Percentiles rank a stretch among this genome's conserved stretches.
phyloP scores from a whole-genome alignment of 2,329 filamentous ascomycete genomes.

The Phoma sp. region DNA sequence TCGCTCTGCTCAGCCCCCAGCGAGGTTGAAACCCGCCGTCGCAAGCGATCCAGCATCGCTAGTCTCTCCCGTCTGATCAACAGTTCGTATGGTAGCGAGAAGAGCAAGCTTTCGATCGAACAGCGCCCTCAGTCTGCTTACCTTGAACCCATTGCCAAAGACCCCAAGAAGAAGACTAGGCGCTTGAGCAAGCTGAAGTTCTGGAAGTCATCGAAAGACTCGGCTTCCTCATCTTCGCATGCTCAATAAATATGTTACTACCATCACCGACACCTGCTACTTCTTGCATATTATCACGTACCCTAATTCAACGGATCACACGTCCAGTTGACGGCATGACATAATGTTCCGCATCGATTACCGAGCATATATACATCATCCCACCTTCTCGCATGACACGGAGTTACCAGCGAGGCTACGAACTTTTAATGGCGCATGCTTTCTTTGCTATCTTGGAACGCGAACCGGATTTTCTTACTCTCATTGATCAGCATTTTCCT shows the following conservation, averaged over 20 bases:
- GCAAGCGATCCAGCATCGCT: constrained; percentile 76
- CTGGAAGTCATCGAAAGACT: constrained; percentile 64
- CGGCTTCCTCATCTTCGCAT: constrained; percentile 29
- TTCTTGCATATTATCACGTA: constrained; percentile 23
- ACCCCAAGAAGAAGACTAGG: constrained; percentile 67
- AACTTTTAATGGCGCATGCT: constrained; percentile 47
- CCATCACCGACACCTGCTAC: constrained; percentile 7
- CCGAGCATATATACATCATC: constrained; percentile 29
- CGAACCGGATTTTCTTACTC: constrained; percentile 41
- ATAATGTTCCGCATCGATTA: constrained; percentile 41
- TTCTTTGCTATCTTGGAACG: constrained; percentile 33
- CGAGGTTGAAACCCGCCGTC: constrained; percentile 60
- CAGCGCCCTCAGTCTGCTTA: constrained; percentile 57
- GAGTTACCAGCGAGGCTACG: constrained; percentile 46
- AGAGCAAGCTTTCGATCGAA: constrained; percentile 76
- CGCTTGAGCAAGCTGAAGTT: constrained; percentile 77
- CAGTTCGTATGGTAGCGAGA: constrained; percentile 69
- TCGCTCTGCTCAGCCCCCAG: constrained; percentile 52
- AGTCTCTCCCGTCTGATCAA: constrained; percentile 79
- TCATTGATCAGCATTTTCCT: constrained; percentile 36
- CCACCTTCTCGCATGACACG: constrained; percentile 44
- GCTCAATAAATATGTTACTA: constrained; percentile 21
- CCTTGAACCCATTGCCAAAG: constrained; percentile 66
- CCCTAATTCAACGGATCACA: constrained; percentile 29
- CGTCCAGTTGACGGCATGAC: constrained; percentile 42